Evolutionary conservation across 176 grass and related monocot genomes (phyloP).

Genomic region (Carex littledalei): DNA sequence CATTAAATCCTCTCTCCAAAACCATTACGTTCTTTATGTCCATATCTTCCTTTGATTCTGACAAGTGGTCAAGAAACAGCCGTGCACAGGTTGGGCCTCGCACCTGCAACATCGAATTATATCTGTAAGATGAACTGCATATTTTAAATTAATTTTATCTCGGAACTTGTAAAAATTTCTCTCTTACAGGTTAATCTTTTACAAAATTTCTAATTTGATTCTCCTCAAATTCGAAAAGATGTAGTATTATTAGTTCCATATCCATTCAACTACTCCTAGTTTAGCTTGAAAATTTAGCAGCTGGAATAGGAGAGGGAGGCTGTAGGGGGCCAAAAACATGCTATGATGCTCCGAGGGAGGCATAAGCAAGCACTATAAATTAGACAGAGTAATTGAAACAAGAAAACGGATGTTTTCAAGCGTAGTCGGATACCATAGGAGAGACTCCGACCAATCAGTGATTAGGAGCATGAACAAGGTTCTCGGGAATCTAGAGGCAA

Average conservation of each 20-base stretch:
- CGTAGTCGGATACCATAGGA: neutral
- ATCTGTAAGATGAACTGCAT: neutral
- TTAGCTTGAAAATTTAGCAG: neutral
- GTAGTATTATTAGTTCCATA: neutral
- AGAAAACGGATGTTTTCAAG: neutral
- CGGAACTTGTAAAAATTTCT: neutral
- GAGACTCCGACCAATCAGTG: neutral
- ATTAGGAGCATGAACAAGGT: neutral
- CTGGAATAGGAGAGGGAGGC: neutral
- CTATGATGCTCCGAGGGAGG: neutral
- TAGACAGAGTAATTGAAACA: neutral
- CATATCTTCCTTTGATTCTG: constrained; percentile 41
- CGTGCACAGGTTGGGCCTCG: constrained; percentile 68
- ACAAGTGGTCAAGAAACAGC: constrained; percentile 56
- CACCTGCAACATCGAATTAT: constrained; percentile 38
- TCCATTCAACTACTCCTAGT: neutral
- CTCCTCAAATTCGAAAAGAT: neutral
- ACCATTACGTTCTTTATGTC: constrained; percentile 53
- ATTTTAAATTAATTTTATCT: neutral
- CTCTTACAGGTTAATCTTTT: neutral
- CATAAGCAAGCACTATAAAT: no score
- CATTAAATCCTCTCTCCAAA: constrained; percentile 80
- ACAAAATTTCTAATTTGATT: neutral
- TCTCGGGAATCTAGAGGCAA: no score
- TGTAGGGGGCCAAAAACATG: neutral